Evolutionary conservation across 129 eudicot genomes (phyloP), one percentile per base, ranked within the genome.

Genomic region (Ambrosia trifida): DNA sequence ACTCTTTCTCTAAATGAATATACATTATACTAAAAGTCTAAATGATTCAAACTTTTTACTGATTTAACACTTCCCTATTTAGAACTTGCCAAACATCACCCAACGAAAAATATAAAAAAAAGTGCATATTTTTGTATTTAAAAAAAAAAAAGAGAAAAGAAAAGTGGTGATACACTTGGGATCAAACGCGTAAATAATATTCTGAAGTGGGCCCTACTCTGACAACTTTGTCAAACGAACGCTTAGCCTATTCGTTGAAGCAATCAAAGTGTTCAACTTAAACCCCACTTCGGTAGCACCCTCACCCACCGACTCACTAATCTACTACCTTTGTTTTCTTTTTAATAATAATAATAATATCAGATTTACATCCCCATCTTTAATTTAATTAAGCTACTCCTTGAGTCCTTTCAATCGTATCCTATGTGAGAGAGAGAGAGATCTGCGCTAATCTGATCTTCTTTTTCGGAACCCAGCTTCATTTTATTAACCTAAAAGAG

Each of bases 391-490:
- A 24, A 24, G 28, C 28, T 24, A 24, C 79, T 49, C 58, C 75
- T 77, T 70, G 2, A 47, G 72, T 70, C 71, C 64, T 50, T 40
- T 64, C 70, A 69, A 69, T 62, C 65, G 66, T 53, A 56, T 64
- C 28, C 5, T n/a, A 46, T 46, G 59, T 30, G 11, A 24, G 56
- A 52, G 2, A 77, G 19, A 18, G 14, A 12, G 53, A 73, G 78
- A 77, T 77, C 70, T 69, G 33, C 62, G 63, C 54, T 36, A 50
- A 28, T 47, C 70, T 69, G 70, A 70, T 70, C 66, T 70, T 24
- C 18, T 51, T 32, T 59, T 77, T 28, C 53, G 8, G 12, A 57
- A 12, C 52, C 75, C 33, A 56, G 7, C 49, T 47, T 43, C 58
- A 11, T 24, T 3, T 24, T 43, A 59, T 24, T 43, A 59, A 58